Evolutionary conservation across 2,329 filamentous ascomycete genomes (phyloP).

Genomic region (Cercospora janseana): DNA sequence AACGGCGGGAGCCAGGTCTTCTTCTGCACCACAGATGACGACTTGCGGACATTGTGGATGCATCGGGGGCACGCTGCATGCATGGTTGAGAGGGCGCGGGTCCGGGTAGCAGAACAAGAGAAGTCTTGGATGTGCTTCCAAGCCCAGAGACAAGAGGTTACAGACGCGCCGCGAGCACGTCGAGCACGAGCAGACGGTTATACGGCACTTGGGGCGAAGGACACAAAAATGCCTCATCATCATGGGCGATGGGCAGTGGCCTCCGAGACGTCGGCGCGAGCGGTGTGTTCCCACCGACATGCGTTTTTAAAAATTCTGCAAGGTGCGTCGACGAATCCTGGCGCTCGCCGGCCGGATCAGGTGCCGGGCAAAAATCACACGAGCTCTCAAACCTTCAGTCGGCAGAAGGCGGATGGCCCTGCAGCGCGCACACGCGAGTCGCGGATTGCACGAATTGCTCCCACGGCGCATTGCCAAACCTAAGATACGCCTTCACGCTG

Average conservation of each 20-base stretch:
- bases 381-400: conserved; percentile 17
- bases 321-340: too few species aligned
- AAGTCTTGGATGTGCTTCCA: conserved; percentile 1
- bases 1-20: conserved; percentile 11
- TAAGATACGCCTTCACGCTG: not conserved
- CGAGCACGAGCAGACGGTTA: conserved; percentile 16
- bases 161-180: conserved; percentile 10
- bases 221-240: conserved; percentile 25
- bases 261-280: conserved; percentile 9
- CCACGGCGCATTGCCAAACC: conserved; percentile 14
- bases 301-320: conserved; percentile 22
- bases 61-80: not conserved
- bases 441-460: conserved; percentile 2
- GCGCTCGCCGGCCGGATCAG: conserved; percentile 6
- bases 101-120: not conserved
- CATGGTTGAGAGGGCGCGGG: conserved; percentile 3
- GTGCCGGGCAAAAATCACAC: not conserved
- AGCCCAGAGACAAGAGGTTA: conserved; percentile 11
- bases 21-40: not conserved
- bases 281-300: conserved; percentile 12
- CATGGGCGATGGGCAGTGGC: too few species aligned
- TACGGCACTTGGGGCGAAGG: conserved; percentile 13
- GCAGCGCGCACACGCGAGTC: conserved; percentile 15
- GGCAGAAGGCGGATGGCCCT: conserved; percentile 18
- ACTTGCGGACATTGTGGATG: conserved; percentile 11